These are phyloP conservation scores for Penicillium canescens DNA, from an alignment of 495 filamentous ascomycete genomes.

Conservation along the genomic window DNA sequence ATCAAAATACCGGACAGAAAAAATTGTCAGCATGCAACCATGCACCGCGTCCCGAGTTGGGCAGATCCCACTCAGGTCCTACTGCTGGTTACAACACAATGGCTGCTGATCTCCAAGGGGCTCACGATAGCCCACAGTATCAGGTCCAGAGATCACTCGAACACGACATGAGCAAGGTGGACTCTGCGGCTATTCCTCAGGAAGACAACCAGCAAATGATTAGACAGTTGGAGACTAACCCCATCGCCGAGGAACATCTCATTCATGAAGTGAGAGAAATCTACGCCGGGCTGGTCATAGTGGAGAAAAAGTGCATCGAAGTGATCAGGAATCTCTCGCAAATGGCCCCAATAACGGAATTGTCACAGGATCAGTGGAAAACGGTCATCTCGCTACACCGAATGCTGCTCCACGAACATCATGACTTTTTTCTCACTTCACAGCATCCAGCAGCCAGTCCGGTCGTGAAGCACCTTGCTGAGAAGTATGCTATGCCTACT, in stretches of 20 bases:
- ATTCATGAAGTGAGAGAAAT: conserved; percentile 68
- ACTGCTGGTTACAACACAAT: not conserved
- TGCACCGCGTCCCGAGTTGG: not conserved
- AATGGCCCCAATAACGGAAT: conserved; percentile 23
- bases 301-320: conserved; percentile 77
- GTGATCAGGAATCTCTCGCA: conserved; percentile 62
- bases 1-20: not conserved
- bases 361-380: conserved; percentile 70
- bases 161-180: conserved; percentile 3
- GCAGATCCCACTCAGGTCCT: conserved; percentile 10
- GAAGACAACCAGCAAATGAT: conserved; percentile 48
- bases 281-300: conserved; percentile 75
- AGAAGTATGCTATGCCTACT: conserved; percentile 77
- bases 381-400: conserved; percentile 70
- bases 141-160: conserved; percentile 5
- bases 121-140: not conserved
- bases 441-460: conserved; percentile 70
- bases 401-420: conserved; percentile 73
- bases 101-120: not conserved
- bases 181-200: conserved; percentile 11
- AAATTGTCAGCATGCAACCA: not conserved
- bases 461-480: conserved; percentile 56
- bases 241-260: conserved; percentile 75
- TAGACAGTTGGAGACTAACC: conserved; percentile 61
- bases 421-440: conserved; percentile 78